Evolutionary conservation across 305 asterid species (phyloP).

Genomic region (Plantago lanceolata): DNA sequence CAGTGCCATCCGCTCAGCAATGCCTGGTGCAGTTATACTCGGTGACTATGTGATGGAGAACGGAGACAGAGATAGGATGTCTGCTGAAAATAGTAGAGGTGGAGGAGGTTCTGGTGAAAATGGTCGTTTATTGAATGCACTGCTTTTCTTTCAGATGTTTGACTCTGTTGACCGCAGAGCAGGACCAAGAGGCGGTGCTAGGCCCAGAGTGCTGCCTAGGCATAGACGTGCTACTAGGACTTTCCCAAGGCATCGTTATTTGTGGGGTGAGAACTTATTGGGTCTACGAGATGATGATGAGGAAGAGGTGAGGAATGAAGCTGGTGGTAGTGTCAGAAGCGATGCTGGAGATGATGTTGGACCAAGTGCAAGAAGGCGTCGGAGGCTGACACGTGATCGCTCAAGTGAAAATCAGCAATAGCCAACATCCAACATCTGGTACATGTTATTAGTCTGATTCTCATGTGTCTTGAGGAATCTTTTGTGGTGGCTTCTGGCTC

Average conservation of each 20-base stretch:
- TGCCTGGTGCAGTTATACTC: conserved; percentile 82
- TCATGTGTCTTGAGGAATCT: conserved; percentile 12
- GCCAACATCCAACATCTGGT: conserved; percentile 24
- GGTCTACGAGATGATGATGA: conserved; percentile 47
- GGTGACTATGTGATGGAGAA: conserved; percentile 87
- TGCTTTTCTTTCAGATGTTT: conserved; percentile 79
- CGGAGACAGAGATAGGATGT: conserved; percentile 57
- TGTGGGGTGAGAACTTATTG: conserved; percentile 79
- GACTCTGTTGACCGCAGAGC: conserved; percentile 55
- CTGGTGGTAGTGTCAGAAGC: conserved; percentile 32
- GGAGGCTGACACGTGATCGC: conserved; percentile 54
- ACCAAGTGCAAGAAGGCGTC: conserved; percentile 48
- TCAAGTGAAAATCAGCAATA: conserved; percentile 52
- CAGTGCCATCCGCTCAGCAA: conserved; percentile 71
- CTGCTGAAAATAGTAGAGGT: conserved; percentile 45
- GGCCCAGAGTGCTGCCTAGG: conserved; percentile 60
- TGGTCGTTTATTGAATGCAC: conserved; percentile 60
- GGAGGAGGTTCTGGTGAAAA: conserved; percentile 38
- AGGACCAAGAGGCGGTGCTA: conserved; percentile 53
- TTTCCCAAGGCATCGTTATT: conserved; percentile 60
- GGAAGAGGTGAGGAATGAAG: conserved; percentile 35
- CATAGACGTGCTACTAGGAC: conserved; percentile 49
- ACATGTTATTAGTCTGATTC: conserved; percentile 21
- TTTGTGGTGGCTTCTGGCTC: conserved; percentile 13
- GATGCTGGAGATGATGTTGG: conserved; percentile 46